Conservation (phyloP, 371 early-diverging fungal species). For the Lichtheimia hyalospora region DNA sequence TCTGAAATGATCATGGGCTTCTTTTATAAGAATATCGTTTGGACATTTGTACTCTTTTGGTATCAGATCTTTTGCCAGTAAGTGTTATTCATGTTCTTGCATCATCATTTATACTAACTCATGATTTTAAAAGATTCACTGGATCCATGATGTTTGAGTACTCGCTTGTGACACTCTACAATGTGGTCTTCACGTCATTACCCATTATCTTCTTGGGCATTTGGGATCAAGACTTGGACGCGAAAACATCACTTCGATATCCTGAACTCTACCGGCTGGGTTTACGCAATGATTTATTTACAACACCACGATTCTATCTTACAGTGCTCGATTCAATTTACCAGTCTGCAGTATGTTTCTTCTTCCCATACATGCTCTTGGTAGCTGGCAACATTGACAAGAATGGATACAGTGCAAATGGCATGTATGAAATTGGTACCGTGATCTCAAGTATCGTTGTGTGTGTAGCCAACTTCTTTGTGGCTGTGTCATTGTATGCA, state of each 20-base stretch:
- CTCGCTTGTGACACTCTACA: constrained; percentile 73
- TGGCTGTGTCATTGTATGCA: constrained; percentile 69
- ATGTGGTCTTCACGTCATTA: constrained; percentile 74
- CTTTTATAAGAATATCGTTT: constrained; percentile 83
- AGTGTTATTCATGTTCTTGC: constrained; percentile 9
- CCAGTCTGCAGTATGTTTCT: constrained; percentile 86
- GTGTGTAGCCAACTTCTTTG: constrained; percentile 79
- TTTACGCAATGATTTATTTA: constrained; percentile 81
- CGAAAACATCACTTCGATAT: constrained; percentile 67
- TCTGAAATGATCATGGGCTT: constrained; percentile 77
- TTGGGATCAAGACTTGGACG: constrained; percentile 90
- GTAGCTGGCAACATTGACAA: constrained; percentile 45
- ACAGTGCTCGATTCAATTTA: constrained; percentile 84
- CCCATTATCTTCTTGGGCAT: constrained; percentile 77
- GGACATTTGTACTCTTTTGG: constrained; percentile 79
- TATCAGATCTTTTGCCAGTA: constrained; percentile 78
- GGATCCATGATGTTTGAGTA: constrained; percentile 75
- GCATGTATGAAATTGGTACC: constrained; percentile 76
- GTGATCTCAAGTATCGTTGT: constrained; percentile 74
- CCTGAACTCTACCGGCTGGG: constrained; percentile 90
- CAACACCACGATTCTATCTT: constrained; percentile 78
- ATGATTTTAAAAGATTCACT: constrained; percentile 25
- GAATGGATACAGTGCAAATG: constrained; percentile 59
- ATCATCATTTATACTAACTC: too few species aligned
- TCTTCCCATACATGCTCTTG: constrained; percentile 59